Evolutionary conservation across 805 yeast genomes (phyloP), one percentile per base, ranked within the genome.

Genomic region (Barnettozyma siamensis): DNA sequence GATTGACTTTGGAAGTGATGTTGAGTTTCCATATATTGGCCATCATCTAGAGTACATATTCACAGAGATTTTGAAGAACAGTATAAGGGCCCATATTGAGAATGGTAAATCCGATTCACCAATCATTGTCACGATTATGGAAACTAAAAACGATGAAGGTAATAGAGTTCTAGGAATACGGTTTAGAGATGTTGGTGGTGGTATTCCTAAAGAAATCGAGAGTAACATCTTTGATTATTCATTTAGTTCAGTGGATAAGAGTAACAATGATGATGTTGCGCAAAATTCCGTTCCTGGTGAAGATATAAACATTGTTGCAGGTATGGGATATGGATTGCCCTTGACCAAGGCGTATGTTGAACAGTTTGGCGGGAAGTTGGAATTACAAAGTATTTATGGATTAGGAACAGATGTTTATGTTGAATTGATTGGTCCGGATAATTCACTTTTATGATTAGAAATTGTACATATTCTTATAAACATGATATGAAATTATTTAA

Each of bases 311-410:
- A 71, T 72, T 18, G 75, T 91, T 28, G 96, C 97, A 0, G 99
- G 99, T 0, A 84, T 93, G 85, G 98, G 98, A 1, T 91, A 88
- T 58, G 99, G 99, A 0, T 63, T 91, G 41, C 98, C 98, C 7
- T 66, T 91, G 47, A 84, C 89, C 45, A 67, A 77, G 51, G 83
- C 87, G 0, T 84, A 84, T 53, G 78, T 83, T 24, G 84, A 79
- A 54, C 71, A 82, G 57, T 83, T 84, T 57, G 83, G 82, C 32
- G 93, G 93, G 2, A 68, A 67, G 35, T 68, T 86, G 38, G 78
- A 78, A 44, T 67, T 86, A 23, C 88, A 84, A 57, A 77, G 83
- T 36, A 71, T 83, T 44, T 74, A 74, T 62, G 91, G 93, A 2
- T 72, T 79, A 71, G 95, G 95, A 4, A 83, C 91, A 0, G 88